A percentile compares a stretch with the other conserved stretches of the same genome.
Conservation (phyloP, 164 flowering plant genomes). For the Annona cherimola region DNA sequence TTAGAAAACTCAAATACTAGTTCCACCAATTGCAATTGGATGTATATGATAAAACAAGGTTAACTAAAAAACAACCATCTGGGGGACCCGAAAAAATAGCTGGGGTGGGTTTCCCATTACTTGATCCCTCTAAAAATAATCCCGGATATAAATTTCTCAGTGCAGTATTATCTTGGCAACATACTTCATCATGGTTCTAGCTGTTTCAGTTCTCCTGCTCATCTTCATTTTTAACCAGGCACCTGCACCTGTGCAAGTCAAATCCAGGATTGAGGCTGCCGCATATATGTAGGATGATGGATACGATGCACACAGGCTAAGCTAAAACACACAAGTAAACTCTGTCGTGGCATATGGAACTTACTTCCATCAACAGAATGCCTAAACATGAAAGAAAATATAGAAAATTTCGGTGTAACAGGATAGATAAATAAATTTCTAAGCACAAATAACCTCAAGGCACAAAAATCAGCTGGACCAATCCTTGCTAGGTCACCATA, state of each 20-base stretch:
- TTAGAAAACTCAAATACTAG: too few species aligned
- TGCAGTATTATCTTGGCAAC: background rate
- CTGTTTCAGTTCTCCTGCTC: background rate
- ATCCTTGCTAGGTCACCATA: background rate
- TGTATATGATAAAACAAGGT: too few species aligned
- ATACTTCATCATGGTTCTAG: background rate
- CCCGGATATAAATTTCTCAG: background rate
- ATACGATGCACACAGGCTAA: background rate
- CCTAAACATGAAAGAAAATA: background rate
- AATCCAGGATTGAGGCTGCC: background rate
- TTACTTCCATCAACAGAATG: background rate
- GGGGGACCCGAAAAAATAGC: too few species aligned
- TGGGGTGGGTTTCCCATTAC: too few species aligned
- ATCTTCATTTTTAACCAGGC: background rate
- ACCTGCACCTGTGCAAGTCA: background rate
- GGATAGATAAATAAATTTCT: too few species aligned
- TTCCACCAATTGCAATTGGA: too few species aligned
- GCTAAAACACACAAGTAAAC: background rate
- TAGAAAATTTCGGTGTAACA: too few species aligned
- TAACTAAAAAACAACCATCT: too few species aligned
- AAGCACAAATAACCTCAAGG: background rate
- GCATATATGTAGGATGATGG: background rate
- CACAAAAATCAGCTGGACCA: background rate
- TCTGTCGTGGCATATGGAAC: background rate
- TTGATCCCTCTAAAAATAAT: too few species aligned